Percentiles rank a stretch among this genome's conserved stretches.
These are phyloP conservation scores for Coemansia sp. DNA, from an alignment of 192 early-diverging fungal genomes.

Conservation along the genomic window DNA sequence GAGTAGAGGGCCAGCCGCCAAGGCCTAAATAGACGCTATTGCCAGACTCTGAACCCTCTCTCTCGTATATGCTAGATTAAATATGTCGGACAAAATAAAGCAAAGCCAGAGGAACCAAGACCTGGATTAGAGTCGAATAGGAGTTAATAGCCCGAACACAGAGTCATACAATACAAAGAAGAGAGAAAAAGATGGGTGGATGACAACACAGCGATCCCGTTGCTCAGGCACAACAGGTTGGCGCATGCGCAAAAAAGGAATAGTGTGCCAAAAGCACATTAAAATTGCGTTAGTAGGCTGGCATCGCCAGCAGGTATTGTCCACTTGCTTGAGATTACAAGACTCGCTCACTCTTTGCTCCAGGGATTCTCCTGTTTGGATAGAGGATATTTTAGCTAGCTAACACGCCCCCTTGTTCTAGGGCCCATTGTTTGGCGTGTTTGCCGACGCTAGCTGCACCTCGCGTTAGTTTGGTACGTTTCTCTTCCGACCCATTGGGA, in stretches of 20 bases:
- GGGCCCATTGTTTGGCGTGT: not conserved
- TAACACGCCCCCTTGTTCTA: not conserved
- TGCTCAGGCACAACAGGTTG: slow-evolving; percentile 1
- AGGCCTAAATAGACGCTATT: not conserved
- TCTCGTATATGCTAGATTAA: not conserved
- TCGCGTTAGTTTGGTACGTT: not conserved
- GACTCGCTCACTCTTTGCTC: not conserved
- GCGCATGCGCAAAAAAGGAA: not conserved
- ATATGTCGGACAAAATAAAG: not conserved
- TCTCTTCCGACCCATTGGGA: not conserved
- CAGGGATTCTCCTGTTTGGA: not conserved
- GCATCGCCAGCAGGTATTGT: not conserved
- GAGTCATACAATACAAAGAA: not conserved
- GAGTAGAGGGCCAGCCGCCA: not conserved
- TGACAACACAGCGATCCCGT: not conserved
- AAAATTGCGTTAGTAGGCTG: not conserved
- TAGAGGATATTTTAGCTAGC: not conserved
- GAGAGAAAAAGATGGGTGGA: not conserved
- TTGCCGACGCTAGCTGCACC: not conserved
- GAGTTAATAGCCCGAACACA: not conserved
- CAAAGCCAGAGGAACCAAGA: not conserved
- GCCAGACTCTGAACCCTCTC: not conserved
- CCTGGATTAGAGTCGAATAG: not conserved
- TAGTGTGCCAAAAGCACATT: not conserved
- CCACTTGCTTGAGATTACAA: not conserved